Evolutionary conservation across 148 eudicot species (phyloP).

Genomic region (Persicaria maculosa): DNA sequence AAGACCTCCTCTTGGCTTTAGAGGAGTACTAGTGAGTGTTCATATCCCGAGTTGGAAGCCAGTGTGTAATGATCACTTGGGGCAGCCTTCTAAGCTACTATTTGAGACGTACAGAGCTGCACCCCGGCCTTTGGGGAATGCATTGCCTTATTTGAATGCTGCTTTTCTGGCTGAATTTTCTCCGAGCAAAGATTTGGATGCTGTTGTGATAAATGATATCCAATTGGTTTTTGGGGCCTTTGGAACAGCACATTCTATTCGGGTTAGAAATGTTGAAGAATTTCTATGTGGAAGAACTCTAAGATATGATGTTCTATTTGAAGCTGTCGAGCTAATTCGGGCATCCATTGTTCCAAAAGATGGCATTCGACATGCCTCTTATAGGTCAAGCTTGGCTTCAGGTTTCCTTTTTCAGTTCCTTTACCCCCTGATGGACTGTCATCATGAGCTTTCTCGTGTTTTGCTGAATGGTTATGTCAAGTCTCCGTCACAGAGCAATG

Average conservation of each 20-base stretch:
- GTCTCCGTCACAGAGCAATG: no score
- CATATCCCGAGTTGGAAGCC: slow-evolving; percentile 44
- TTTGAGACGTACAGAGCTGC: slow-evolving; percentile 51
- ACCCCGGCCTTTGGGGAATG: slow-evolving; percentile 79
- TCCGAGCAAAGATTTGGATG: slow-evolving; percentile 17
- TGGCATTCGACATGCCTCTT: slow-evolving; percentile 44
- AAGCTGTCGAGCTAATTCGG: background rate
- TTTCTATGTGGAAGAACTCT: background rate
- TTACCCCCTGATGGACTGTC: slow-evolving; percentile 21
- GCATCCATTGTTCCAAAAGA: background rate
- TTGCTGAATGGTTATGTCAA: slow-evolving; percentile 17
- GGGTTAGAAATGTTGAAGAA: background rate
- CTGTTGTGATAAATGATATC: slow-evolving; percentile 10
- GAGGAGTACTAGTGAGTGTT: slow-evolving; percentile 46
- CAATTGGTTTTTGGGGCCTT: slow-evolving; percentile 19
- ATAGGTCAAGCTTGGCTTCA: slow-evolving; percentile 16
- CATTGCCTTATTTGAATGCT: slow-evolving; percentile 71
- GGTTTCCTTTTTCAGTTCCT: slow-evolving; percentile 66
- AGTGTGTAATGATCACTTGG: slow-evolving; percentile 16
- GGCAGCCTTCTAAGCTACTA: slow-evolving; percentile 35
- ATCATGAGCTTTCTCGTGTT: slow-evolving; percentile 14
- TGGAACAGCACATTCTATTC: background rate
- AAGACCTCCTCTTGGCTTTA: slow-evolving; percentile 60
- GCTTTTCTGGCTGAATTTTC: slow-evolving; percentile 67
- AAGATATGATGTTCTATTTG: background rate